Evolutionary conservation across 139 green algal species (phyloP).

Genomic region (Chlorella sp.): DNA sequence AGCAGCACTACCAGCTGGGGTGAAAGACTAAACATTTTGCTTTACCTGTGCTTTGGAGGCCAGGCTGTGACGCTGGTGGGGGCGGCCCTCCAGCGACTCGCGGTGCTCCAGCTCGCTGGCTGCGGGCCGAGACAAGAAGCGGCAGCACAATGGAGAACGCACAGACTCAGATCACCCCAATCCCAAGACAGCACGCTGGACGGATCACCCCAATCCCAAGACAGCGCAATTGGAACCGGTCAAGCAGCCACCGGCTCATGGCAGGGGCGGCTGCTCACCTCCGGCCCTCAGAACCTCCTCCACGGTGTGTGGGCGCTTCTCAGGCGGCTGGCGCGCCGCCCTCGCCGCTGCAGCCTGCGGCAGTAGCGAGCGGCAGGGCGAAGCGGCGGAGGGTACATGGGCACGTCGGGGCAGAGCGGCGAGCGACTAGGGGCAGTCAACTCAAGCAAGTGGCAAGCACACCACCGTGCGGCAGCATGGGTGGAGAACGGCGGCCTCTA

Average conservation of each 20-base stretch:
- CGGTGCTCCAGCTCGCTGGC: conserved; percentile 20
- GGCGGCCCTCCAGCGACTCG: background rate
- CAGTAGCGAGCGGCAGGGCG: background rate
- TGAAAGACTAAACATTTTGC: background rate
- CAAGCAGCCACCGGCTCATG: no score
- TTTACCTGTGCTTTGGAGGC: background rate
- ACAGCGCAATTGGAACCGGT: background rate
- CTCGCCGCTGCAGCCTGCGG: conserved; percentile 5
- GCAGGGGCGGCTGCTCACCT: background rate
- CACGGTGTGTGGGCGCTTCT: conserved; percentile 15
- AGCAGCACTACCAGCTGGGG: background rate
- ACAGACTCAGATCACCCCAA: background rate
- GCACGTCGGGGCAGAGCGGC: no score
- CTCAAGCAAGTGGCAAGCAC: no score
- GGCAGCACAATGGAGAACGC: no score
- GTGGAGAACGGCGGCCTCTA: background rate
- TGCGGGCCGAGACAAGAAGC: background rate
- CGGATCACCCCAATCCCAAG: background rate
- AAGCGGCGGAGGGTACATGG: no score
- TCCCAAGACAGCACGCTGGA: background rate
- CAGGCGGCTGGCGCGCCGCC: conserved; percentile 12
- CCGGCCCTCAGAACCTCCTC: conserved; percentile 16
- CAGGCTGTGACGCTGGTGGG: conserved; percentile 6
- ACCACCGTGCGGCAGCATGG: background rate
- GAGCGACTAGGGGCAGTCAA: no score